Conservation (phyloP, 805 yeast genomes). For the Myxozyma vanderwaltii region DNA sequence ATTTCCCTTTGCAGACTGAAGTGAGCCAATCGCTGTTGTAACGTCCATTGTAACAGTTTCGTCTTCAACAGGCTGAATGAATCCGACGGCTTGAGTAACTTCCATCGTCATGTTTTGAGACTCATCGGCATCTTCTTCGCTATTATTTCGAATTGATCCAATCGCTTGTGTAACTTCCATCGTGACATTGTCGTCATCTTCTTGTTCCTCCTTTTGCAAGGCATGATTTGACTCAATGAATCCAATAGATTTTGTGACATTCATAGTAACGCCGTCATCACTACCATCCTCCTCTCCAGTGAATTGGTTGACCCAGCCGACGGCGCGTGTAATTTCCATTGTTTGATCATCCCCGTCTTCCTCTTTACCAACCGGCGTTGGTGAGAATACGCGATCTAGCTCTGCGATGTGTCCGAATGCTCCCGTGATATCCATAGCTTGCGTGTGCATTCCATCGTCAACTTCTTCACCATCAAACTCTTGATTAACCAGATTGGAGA, state of each 20-base stretch:
- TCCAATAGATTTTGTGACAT: constrained; percentile 29
- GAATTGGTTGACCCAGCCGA: constrained; percentile 19
- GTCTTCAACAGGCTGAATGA: constrained; percentile 11
- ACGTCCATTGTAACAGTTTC: constrained; percentile 20
- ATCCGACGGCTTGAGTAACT: constrained; percentile 25
- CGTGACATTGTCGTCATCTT: constrained; percentile 20
- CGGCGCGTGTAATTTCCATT: constrained; percentile 33
- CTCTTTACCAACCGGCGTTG: background rate
- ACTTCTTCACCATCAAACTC: constrained; percentile 6
- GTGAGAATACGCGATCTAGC: background rate
- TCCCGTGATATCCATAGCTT: constrained; percentile 32
- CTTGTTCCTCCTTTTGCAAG: constrained; percentile 1
- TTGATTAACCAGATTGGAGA: background rate
- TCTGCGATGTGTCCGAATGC: constrained; percentile 18
- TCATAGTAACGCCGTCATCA: constrained; percentile 29
- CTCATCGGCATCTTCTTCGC: constrained; percentile 2
- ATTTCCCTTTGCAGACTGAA: background rate
- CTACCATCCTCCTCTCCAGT: background rate
- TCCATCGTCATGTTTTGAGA: constrained; percentile 18
- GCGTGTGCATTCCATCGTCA: constrained; percentile 15
- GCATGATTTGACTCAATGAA: background rate
- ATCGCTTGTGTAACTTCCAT: constrained; percentile 35
- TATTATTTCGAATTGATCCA: constrained; percentile 20
- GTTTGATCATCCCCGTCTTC: constrained; percentile 26
- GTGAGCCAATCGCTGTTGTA: constrained; percentile 17